Evolutionary conservation across 2,329 filamentous ascomycete genomes (phyloP), one percentile per base, ranked within the genome.

Genomic region (Verticillium zaregamsianum): DNA sequence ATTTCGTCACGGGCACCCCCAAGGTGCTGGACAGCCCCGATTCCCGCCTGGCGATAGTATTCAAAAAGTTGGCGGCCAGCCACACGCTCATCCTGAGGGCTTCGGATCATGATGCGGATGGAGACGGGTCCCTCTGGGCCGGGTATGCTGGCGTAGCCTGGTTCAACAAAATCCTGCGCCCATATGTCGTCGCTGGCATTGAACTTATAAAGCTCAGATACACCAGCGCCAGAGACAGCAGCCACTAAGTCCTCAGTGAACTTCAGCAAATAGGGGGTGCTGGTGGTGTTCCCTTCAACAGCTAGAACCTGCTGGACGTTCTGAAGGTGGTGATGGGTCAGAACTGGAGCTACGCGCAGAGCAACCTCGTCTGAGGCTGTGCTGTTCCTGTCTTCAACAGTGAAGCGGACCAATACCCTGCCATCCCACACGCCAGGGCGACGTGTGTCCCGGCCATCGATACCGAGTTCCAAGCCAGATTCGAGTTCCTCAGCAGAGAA

Each of bases 91-190:
- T 64, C 64, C 59, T 75, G 73, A 1, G 70, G 63, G 0, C 71
- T 71, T 0, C 72, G 65, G 8, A 79, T 66, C 60, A 77, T 69
- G 8, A 79, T 62, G 5, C 70, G 70, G 6, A 78, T 60, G 2
- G 67, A 62, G 6, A 75, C 65, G 2, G 72, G 64, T 0, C 74
- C 72, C 5, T 72, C 20, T 0, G 74, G 72, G 0, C 74, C 75
- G 0, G 76, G 76, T 63, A 78, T 77, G 58, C 72, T 75, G 4
- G 68, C 67, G 61, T 75, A 79, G 2, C 66, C 76, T 0, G 76
- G 72, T 63, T 78, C 75, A 32, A 79, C 62, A 37, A 76, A 71
- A 59, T 79, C 76, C 61, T 78, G 76, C 1, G 70, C 68, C 76
- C 75, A 79, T 49, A 72, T 66, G 61, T 77, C 74, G 33, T 61